A percentile compares a stretch with the other conserved stretches of the same genome.
phyloP scores from a whole-genome alignment of 2,329 filamentous ascomycete species.

The Stagonosporopsis cucurbitacearum region DNA sequence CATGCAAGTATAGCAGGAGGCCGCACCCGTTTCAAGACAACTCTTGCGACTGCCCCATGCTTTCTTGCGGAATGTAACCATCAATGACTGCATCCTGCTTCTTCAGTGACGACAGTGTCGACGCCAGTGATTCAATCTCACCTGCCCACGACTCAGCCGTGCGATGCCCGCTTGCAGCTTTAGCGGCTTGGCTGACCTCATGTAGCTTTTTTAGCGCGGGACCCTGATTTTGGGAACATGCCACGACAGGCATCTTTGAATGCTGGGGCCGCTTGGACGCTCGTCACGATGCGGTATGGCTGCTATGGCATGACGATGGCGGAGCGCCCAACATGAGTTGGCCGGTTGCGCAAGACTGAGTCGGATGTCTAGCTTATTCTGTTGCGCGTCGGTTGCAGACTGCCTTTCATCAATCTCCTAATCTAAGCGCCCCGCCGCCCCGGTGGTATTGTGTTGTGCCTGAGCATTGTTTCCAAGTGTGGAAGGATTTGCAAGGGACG shows the following conservation, averaged over 20 bases:
- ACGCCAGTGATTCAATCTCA: constrained; percentile 8
- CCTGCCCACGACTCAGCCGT: background rate
- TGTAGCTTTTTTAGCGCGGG: background rate
- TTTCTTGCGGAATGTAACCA: constrained; percentile 17
- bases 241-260: background rate
- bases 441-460: constrained; percentile 20
- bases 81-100: constrained; percentile 20
- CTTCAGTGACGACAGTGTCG: constrained; percentile 10
- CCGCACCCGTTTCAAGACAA: constrained; percentile 24
- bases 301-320: background rate
- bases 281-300: background rate
- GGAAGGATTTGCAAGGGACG: constrained; percentile 29
- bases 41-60: constrained; percentile 35
- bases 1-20: constrained; percentile 10
- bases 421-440: constrained; percentile 4
- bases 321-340: constrained; percentile 9
- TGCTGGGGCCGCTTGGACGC: background rate
- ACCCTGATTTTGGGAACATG: background rate
- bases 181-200: constrained; percentile 31
- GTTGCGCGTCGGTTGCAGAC: constrained; percentile 5
- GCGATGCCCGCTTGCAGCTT: background rate
- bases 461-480: constrained; percentile 22
- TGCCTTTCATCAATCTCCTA: constrained; percentile 15
- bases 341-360: constrained; percentile 2
- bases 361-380: constrained; percentile 21